These are phyloP conservation scores for Moringa oleifera DNA, from an alignment of 345 rosid species.

Conservation along the genomic window DNA sequence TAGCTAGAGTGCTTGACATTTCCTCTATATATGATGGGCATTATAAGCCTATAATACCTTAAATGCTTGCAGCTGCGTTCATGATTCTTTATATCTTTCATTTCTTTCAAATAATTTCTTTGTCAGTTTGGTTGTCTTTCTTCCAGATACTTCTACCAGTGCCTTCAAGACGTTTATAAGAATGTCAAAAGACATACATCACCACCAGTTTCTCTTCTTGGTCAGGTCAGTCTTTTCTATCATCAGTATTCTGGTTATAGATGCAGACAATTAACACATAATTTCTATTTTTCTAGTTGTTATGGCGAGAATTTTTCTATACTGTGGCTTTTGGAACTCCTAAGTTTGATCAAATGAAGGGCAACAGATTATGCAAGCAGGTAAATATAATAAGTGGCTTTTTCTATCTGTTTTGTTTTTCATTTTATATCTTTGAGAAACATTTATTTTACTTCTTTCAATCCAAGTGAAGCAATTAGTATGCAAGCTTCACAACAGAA, in stretches of 20 bases:
- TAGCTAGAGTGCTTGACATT: background rate
- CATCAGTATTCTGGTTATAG: conserved; percentile 6
- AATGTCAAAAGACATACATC: conserved; percentile 60
- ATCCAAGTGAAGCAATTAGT: background rate
- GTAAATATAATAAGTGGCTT: conserved; percentile 25
- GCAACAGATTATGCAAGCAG: conserved; percentile 86
- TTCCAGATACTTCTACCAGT: conserved; percentile 87
- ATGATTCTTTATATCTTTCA: too few relatives aligned
- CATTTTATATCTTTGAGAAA: background rate
- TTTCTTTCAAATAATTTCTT: conserved; percentile 14
- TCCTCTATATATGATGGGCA: background rate
- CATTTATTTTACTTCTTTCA: background rate
- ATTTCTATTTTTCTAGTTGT: conserved; percentile 38
- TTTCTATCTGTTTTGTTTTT: background rate
- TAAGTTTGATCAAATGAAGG: conserved; percentile 82
- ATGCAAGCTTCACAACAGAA: background rate
- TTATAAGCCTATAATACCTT: background rate
- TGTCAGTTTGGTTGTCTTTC: conserved; percentile 97
- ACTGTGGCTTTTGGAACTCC: conserved; percentile 85
- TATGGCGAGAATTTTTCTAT: conserved; percentile 94
- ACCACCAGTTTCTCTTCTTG: conserved; percentile 93
- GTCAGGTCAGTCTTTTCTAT: conserved; percentile 55
- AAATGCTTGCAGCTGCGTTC: background rate
- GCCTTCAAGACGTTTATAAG: conserved; percentile 59
- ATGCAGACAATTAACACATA: conserved; percentile 16